A percentile compares a stretch with the other conserved stretches of the same genome.
Evolutionary conservation across 352 stramenopile genomes (phyloP).

Genomic region (Phytophthora multivora): DNA sequence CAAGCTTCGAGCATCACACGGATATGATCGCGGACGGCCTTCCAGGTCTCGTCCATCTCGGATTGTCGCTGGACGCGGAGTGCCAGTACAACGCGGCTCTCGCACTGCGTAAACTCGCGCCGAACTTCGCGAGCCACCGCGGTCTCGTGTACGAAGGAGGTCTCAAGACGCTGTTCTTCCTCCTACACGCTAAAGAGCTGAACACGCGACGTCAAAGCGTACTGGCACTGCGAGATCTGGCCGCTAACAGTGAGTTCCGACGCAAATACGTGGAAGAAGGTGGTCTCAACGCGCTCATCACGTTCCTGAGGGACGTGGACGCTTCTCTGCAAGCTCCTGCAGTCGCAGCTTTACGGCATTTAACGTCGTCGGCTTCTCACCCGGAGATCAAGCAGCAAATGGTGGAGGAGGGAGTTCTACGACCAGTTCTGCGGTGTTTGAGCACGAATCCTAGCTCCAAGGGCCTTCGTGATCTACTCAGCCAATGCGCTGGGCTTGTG

Average conservation of each 20-base stretch:
- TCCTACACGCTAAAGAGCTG: slow-evolving; percentile 90
- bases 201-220: slow-evolving; percentile 93
- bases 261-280: slow-evolving; percentile 88
- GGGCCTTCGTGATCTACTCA: slow-evolving; percentile 90
- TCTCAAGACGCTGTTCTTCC: slow-evolving; percentile 91
- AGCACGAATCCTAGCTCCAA: slow-evolving; percentile 56
- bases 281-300: slow-evolving; percentile 86
- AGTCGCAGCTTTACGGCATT: slow-evolving; percentile 91
- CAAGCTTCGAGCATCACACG: slow-evolving; percentile 90
- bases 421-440: slow-evolving; percentile 89
- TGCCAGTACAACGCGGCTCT: slow-evolving; percentile 95
- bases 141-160: slow-evolving; percentile 88
- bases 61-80: slow-evolving; percentile 88
- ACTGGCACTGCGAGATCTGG: slow-evolving; percentile 90
- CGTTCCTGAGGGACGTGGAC: slow-evolving; percentile 89
- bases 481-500: slow-evolving; percentile 92
- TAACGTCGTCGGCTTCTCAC: slow-evolving; percentile 70
- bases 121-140: slow-evolving; percentile 90
- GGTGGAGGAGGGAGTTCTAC: slow-evolving; percentile 80
- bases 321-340: slow-evolving; percentile 89
- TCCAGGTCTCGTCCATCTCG: slow-evolving; percentile 91
- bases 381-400: slow-evolving; percentile 88
- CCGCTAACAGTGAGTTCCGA: slow-evolving; percentile 89
- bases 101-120: slow-evolving; percentile 94
- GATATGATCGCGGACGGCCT: slow-evolving; percentile 93